A percentile compares a stretch with the other conserved stretches of the same genome.
phyloP scores from a whole-genome alignment of 1,284 basidiomycete species.

The Apiotrichum laibachii region DNA sequence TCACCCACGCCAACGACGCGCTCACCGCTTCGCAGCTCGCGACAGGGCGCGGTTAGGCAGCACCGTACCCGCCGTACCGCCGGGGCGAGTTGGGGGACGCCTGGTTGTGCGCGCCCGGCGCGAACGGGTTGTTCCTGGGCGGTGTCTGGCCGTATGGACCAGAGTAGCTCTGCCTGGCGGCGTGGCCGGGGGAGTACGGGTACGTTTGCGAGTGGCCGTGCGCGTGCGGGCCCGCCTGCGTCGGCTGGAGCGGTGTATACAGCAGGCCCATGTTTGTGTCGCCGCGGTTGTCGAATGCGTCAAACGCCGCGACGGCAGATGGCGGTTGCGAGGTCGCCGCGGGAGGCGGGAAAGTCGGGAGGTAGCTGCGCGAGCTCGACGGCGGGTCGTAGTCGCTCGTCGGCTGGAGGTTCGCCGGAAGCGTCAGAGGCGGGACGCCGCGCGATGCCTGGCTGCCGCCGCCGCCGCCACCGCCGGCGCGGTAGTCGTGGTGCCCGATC shows the following conservation, averaged over 20 bases:
- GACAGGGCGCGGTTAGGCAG: neutral
- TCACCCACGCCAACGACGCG: too few species aligned
- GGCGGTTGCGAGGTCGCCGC: conserved; percentile 35
- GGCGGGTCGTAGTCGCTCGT: conserved; percentile 40
- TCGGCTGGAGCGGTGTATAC: conserved; percentile 48
- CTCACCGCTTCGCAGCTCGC: too few species aligned
- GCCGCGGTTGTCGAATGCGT: conserved; percentile 42
- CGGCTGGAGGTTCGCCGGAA: conserved; percentile 5
- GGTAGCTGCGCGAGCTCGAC: conserved; percentile 22
- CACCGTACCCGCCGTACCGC: conserved; percentile 11
- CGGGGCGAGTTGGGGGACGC: conserved; percentile 11
- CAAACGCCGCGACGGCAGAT: conserved; percentile 28
- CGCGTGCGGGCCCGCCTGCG: conserved; percentile 10
- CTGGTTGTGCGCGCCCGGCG: conserved; percentile 1
- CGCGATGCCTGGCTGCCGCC: neutral
- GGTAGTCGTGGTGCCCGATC: conserved; percentile 31
- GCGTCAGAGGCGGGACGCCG: conserved; percentile 9
- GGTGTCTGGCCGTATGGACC: conserved; percentile 32
- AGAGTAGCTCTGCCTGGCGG: conserved; percentile 38
- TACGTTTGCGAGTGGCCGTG: conserved; percentile 6
- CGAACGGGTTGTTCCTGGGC: conserved; percentile 17
- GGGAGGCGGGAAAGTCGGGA: conserved; percentile 49
- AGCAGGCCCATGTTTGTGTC: conserved; percentile 38
- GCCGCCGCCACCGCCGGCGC: neutral
- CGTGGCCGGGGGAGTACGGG: conserved; percentile 29